These are phyloP conservation scores for Boechera retrofracta DNA, from an alignment of 345 rosid species.

Conservation along the genomic window DNA sequence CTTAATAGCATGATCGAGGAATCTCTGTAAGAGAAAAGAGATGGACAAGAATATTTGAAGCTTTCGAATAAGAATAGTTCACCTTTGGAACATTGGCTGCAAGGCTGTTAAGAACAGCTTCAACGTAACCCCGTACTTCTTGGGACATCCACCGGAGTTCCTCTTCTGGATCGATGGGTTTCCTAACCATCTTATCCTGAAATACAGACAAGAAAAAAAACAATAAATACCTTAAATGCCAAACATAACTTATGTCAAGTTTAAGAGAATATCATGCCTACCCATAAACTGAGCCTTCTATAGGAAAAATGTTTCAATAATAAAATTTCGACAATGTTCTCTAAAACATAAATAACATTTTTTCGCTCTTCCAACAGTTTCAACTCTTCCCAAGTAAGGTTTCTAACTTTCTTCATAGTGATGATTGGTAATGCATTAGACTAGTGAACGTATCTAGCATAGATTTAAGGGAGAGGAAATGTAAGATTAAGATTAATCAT, in stretches of 20 bases:
- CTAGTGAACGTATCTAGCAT: constrained; percentile 2
- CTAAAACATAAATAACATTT: background rate
- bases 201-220: constrained; percentile 21
- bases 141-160: constrained; percentile 99
- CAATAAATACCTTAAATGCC: background rate
- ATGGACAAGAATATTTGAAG: background rate
- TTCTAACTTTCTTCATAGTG: background rate
- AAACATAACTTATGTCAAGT: constrained; percentile 13
- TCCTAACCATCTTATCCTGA: constrained; percentile 91
- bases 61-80: constrained; percentile 32
- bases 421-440: background rate
- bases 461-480: constrained; percentile 5
- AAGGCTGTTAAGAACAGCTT: constrained; percentile 99
- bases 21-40: constrained; percentile 3
- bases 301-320: background rate
- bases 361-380: constrained; percentile 21
- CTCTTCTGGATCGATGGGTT: constrained; percentile 97
- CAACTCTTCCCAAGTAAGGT: background rate
- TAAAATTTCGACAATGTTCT: constrained; percentile 1
- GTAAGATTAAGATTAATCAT: background rate
- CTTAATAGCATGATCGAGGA: constrained; percentile 20
- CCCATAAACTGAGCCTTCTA: constrained; percentile 8
- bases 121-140: constrained; percentile 99
- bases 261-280: background rate
- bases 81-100: constrained; percentile 99